These are phyloP conservation scores for Calocera cornea DNA, from an alignment of 768 basidiomycete genomes.

Conservation along the genomic window DNA sequence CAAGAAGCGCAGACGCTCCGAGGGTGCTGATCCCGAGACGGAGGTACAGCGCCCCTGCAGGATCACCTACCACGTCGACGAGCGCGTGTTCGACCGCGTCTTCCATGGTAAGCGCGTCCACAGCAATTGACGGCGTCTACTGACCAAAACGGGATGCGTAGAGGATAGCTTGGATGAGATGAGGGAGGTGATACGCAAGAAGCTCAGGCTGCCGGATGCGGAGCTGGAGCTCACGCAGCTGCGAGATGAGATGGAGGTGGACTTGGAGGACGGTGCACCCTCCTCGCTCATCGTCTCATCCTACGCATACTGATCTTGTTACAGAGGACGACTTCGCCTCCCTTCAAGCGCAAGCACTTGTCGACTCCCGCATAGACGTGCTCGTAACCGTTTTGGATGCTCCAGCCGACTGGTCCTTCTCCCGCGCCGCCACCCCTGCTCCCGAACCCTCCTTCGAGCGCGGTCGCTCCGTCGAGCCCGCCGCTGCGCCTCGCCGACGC, in stretches of 20 bases:
- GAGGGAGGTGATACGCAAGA: constrained; percentile 44
- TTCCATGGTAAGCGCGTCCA: constrained; percentile 34
- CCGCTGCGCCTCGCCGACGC: background rate
- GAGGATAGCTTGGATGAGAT: constrained; percentile 49
- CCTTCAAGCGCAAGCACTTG: background rate
- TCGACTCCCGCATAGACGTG: background rate
- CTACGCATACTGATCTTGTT: background rate
- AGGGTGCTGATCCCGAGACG: background rate
- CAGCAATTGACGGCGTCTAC: background rate
- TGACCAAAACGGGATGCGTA: constrained; percentile 20
- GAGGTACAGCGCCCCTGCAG: background rate
- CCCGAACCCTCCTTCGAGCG: background rate
- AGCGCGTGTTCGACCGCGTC: constrained; percentile 38
- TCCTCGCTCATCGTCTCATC: background rate
- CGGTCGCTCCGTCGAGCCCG: background rate
- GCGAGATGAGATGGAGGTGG: constrained; percentile 39
- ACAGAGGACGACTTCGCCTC: constrained; percentile 8
- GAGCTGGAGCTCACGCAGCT: constrained; percentile 37
- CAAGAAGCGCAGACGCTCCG: background rate
- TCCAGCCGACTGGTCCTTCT: background rate
- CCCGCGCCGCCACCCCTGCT: background rate
- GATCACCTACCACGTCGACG: constrained; percentile 33
- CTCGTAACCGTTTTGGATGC: background rate
- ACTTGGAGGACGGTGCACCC: constrained; percentile 58
- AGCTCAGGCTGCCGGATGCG: constrained; percentile 38